Evolutionary conservation across 75 land plant genomes (phyloP).

Genomic region (Azolla pinnata): DNA sequence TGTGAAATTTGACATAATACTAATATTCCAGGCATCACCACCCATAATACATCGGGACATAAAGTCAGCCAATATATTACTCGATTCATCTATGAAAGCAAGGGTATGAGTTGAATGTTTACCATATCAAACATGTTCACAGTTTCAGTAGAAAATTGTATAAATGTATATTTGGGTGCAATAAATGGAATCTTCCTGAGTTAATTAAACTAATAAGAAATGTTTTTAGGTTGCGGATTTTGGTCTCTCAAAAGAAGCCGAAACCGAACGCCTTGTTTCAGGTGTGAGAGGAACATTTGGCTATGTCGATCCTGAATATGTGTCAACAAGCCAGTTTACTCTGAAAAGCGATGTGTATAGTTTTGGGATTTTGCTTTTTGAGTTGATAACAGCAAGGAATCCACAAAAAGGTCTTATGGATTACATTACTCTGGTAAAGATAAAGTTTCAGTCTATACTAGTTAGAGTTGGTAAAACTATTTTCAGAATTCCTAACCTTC

Average conservation of each 20-base stretch:
- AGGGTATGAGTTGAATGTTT: conserved; percentile 31
- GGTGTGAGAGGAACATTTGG: conserved; percentile 21
- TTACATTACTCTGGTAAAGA: conserved; percentile 17
- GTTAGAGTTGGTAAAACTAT: too few species aligned
- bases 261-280: conserved; percentile 2
- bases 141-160: too few species aligned
- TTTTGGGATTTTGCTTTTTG: conserved; percentile 24
- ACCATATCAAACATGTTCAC: neutral
- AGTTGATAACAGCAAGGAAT: conserved; percentile 18
- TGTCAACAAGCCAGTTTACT: conserved; percentile 14
- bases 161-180: too few species aligned
- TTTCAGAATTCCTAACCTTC: too few species aligned
- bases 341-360: conserved; percentile 27
- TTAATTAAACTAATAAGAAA: too few species aligned
- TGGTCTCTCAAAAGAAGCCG: conserved; percentile 18
- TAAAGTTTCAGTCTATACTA: too few species aligned
- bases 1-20: too few species aligned
- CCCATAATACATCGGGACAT: conserved; percentile 78
- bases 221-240: conserved; percentile 32
- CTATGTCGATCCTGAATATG: conserved; percentile 25
- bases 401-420: conserved; percentile 28
- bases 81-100: conserved; percentile 68
- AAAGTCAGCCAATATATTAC: conserved; percentile 70
- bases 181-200: too few species aligned
- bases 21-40: conserved; percentile 51